phyloP scores from a whole-genome alignment of 1,284 basidiomycete genomes.

The Boletus hoseneyae region DNA sequence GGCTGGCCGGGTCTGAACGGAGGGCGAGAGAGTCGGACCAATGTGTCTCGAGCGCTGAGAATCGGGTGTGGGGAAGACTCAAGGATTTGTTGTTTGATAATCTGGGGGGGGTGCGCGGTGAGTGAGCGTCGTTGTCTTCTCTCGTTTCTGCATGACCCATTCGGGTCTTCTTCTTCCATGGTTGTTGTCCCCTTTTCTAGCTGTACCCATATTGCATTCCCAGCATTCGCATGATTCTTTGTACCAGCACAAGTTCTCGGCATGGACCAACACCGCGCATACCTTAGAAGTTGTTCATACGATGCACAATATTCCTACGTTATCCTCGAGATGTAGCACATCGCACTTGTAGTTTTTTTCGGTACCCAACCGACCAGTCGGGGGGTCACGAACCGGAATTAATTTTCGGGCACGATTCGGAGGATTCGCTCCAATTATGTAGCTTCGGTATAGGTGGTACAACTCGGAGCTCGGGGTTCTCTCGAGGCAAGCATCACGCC shows the following conservation, averaged over 20 bases:
- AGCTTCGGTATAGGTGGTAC: constrained; percentile 14
- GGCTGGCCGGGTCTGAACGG: constrained; percentile 24
- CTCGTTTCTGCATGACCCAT: constrained; percentile 11
- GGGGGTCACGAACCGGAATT: constrained; percentile 5
- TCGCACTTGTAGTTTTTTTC: constrained; percentile 19
- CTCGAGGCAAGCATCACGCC: constrained; percentile 7
- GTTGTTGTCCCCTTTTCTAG: constrained; percentile 8
- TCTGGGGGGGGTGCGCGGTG: constrained; percentile 21
- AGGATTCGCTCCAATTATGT: constrained; percentile 2
- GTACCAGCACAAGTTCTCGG: constrained; percentile 16
- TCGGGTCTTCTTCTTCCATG: constrained; percentile 1
- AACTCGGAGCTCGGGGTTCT: constrained; percentile 7
- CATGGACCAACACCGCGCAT: constrained; percentile 27
- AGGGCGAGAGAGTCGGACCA: constrained; percentile 19
- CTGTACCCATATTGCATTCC: constrained; percentile 22
- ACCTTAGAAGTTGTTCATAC: constrained; percentile 19
- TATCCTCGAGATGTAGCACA: constrained; percentile 23
- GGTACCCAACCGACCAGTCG: constrained; percentile 4
- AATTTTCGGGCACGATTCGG: background rate
- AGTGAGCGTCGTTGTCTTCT: constrained; percentile 12
- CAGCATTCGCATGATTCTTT: constrained; percentile 24
- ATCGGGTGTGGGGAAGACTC: constrained; percentile 28
- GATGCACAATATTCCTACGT: constrained; percentile 17
- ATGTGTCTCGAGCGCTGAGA: constrained; percentile 16
- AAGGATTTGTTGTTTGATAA: constrained; percentile 33